Conservation (phyloP, 257 asterid species). For the Primulina huaijiensis region DNA sequence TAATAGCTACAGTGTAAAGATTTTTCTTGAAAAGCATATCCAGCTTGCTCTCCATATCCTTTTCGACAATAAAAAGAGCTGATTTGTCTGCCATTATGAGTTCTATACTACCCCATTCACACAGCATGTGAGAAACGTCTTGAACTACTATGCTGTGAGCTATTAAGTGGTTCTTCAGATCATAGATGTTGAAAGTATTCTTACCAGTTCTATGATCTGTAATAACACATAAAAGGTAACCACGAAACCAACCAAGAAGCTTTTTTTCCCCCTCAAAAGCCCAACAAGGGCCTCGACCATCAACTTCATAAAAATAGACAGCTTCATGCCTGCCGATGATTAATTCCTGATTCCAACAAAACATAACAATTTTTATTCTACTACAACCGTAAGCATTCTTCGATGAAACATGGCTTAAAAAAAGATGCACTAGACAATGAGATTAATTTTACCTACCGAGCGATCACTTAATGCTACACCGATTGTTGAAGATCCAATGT, state of each 20-base stretch:
- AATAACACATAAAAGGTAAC: slow-evolving; percentile 78
- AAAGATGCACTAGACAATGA: not conserved
- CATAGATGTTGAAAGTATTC: slow-evolving; percentile 72
- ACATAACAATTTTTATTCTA: not conserved
- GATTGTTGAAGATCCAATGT: slow-evolving; percentile 74
- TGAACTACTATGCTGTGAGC: slow-evolving; percentile 73
- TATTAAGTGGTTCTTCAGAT: slow-evolving; percentile 82
- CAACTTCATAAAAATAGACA: slow-evolving; percentile 86
- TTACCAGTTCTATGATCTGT: slow-evolving; percentile 80
- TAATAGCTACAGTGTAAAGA: slow-evolving; percentile 86
- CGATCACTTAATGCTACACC: slow-evolving; percentile 92
- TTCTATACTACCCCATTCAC: slow-evolving; percentile 91
- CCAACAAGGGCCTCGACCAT: slow-evolving; percentile 99
- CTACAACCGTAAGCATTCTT: not conserved
- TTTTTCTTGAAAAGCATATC: slow-evolving; percentile 98
- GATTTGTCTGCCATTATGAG: slow-evolving; percentile 87
- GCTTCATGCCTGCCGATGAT: slow-evolving; percentile 96
- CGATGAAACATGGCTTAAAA: slow-evolving; percentile 1
- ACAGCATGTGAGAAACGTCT: slow-evolving; percentile 91
- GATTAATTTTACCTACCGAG: slow-evolving; percentile 39
- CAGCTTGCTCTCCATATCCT: slow-evolving; percentile 97
- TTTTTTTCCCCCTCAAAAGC: slow-evolving; percentile 98
- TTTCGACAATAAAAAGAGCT: slow-evolving; percentile 76
- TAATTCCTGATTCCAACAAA: slow-evolving; percentile 58
- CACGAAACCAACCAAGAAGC: slow-evolving; percentile 90